phyloP scores from a whole-genome alignment of 495 filamentous ascomycete species.

The Aspergillus saccharolyticus region DNA sequence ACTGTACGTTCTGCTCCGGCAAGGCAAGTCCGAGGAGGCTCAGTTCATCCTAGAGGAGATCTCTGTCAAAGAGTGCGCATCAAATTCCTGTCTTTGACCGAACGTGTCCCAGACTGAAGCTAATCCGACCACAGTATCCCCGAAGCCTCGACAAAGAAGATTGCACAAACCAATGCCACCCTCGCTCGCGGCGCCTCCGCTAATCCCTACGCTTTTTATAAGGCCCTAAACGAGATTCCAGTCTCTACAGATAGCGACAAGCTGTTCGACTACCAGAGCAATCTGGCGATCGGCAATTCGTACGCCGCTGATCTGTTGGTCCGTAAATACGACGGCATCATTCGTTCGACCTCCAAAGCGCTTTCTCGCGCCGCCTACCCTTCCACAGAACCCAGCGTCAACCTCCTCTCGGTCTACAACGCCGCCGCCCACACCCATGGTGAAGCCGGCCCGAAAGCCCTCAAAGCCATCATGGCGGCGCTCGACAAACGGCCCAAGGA shows the following conservation, averaged over 20 bases:
- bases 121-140: slow-evolving; percentile 52
- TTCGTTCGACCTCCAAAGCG: slow-evolving; percentile 56
- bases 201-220: slow-evolving; percentile 77
- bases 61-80: slow-evolving; percentile 53
- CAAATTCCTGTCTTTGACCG: neutral
- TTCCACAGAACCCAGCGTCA: slow-evolving; percentile 52
- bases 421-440: slow-evolving; percentile 71
- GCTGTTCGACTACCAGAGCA: slow-evolving; percentile 72
- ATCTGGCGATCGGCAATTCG: slow-evolving; percentile 61
- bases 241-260: slow-evolving; percentile 58
- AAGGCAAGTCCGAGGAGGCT: slow-evolving; percentile 73
- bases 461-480: slow-evolving; percentile 71
- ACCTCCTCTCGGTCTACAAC: slow-evolving; percentile 67
- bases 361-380: slow-evolving; percentile 51
- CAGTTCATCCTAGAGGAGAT: slow-evolving; percentile 60
- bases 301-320: slow-evolving; percentile 70
- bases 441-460: slow-evolving; percentile 57
- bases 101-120: slow-evolving; percentile 10
- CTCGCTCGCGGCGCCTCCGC: slow-evolving; percentile 49
- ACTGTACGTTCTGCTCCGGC: slow-evolving; percentile 66
- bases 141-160: slow-evolving; percentile 68
- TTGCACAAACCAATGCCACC: slow-evolving; percentile 75
- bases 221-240: slow-evolving; percentile 56
- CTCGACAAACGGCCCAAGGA: slow-evolving; percentile 75
- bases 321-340: slow-evolving; percentile 71